Conservation (phyloP, 306 rosid species). For the Castanospermum australe region DNA sequence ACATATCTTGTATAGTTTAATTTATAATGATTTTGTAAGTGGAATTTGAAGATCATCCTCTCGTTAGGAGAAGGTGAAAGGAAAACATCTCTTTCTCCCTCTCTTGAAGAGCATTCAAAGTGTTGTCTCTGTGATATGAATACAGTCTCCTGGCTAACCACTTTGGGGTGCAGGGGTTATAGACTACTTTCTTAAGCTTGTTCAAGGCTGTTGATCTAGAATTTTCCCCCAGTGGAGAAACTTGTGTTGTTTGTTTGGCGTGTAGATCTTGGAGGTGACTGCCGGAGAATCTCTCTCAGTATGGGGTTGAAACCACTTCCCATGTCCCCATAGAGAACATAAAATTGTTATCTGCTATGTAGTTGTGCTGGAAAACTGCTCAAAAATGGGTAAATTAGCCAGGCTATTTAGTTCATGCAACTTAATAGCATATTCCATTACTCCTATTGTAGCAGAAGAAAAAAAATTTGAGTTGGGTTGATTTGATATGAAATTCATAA, state of each 20-base stretch:
- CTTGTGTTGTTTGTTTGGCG: constrained; percentile 27
- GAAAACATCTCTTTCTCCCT: constrained; percentile 13
- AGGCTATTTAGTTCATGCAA: background rate
- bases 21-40: no score
- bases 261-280: constrained; percentile 29
- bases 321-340: constrained; percentile 11
- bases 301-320: constrained; percentile 32
- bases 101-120: constrained; percentile 5
- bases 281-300: constrained; percentile 18
- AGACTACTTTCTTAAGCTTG: constrained; percentile 57
- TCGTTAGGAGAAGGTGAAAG: no score
- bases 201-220: constrained; percentile 45
- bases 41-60: no score
- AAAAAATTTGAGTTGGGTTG: background rate
- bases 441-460: background rate
- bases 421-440: background rate
- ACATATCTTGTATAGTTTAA: no score
- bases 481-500: background rate
- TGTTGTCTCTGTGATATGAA: constrained; percentile 52
- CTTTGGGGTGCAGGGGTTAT: constrained; percentile 48
- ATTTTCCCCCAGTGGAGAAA: constrained; percentile 24
- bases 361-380: constrained; percentile 36
- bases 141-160: constrained; percentile 35
- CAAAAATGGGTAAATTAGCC: background rate
- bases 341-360: constrained; percentile 16